Evolutionary conservation across 164 flowering plant species (phyloP).

Genomic region (grape (Vitis vinifera)): ASM3070453v1 NC_081817.1:22749501-22750000

Average conservation of each 20-base stretch:
- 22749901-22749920: neutral
- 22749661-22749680: constrained; percentile 23
- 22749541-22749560: constrained; percentile 81
- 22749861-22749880: neutral
- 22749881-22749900: neutral
- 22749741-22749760: constrained; percentile 45
- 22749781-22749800: constrained; percentile 22
- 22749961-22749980: constrained; percentile 28
- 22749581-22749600: constrained; percentile 99
- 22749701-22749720: constrained; percentile 27
- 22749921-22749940: constrained; percentile 17
- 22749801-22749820: too few relatives aligned
- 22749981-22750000: constrained; percentile 21
- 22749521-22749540: constrained; percentile 95
- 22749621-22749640: constrained; percentile 22
- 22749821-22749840: neutral
- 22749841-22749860: neutral
- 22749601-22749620: constrained; percentile 72
- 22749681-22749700: constrained; percentile 20
- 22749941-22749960: constrained; percentile 33
- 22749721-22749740: constrained; percentile 34
- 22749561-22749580: constrained; percentile 73
- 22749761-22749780: constrained; percentile 22
- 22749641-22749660: constrained; percentile 7
- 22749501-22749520: constrained; percentile 97